Conservation (phyloP, 768 basidiomycete species). For the Mycena galopus region DNA sequence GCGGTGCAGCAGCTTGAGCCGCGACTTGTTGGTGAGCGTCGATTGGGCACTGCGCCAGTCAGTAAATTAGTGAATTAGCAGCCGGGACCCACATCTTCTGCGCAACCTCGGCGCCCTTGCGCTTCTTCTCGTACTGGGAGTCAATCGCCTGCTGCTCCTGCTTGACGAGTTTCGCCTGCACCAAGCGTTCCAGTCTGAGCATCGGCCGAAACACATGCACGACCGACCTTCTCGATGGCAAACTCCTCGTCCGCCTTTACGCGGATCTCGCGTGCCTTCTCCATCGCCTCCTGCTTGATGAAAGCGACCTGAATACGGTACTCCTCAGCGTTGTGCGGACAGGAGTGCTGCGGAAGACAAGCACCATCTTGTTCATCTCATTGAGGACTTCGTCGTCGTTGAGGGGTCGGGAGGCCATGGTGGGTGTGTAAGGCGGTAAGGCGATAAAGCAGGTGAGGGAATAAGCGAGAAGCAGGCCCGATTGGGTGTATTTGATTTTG, state of each 20-base stretch:
- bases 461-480: not conserved
- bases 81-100: slow-evolving; percentile 90
- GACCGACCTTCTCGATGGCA: slow-evolving; percentile 92
- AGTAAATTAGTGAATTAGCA: slow-evolving; percentile 19
- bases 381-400: slow-evolving; percentile 96
- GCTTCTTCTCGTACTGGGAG: slow-evolving; percentile 94
- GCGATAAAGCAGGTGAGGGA: not conserved
- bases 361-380: slow-evolving; percentile 99
- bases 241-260: slow-evolving; percentile 99
- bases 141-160: slow-evolving; percentile 97
- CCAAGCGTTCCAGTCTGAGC: not conserved
- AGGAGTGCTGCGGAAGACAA: slow-evolving; percentile 34
- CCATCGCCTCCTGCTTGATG: slow-evolving; percentile 98
- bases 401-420: slow-evolving; percentile 81
- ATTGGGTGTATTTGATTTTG: not conserved
- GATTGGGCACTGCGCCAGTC: slow-evolving; percentile 83
- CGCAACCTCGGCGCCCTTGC: slow-evolving; percentile 91
- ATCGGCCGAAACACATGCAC: not conserved
- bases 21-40: slow-evolving; percentile 95
- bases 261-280: slow-evolving; percentile 96
- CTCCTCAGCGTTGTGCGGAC: not conserved
- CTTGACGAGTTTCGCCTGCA: slow-evolving; percentile 95
- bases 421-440: slow-evolving; percentile 24
- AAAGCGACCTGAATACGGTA: slow-evolving; percentile 82
- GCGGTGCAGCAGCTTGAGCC: slow-evolving; percentile 88